Conservation (phyloP, 768 basidiomycete species). For the Tricholoma bakamatsutake region DNA sequence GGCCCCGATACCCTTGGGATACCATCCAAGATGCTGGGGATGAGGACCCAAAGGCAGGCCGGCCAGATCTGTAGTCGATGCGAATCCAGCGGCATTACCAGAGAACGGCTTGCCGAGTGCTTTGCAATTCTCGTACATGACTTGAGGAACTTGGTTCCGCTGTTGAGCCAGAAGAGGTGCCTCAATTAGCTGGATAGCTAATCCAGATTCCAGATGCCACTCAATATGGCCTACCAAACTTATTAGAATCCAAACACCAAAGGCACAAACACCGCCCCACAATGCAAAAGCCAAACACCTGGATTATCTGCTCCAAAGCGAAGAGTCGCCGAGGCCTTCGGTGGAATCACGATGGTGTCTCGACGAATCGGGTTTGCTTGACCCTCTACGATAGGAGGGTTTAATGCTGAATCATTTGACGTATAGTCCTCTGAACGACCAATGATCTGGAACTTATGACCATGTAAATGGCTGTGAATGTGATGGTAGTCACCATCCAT, state of each 20-base stretch:
- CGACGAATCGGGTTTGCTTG: constrained; percentile 88
- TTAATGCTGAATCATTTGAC: constrained; percentile 66
- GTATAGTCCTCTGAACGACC: constrained; percentile 64
- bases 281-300: constrained; percentile 84
- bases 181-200: constrained; percentile 81
- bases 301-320: constrained; percentile 89
- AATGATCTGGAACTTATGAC: constrained; percentile 82
- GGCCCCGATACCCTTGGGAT: constrained; percentile 64
- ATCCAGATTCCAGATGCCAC: constrained; percentile 81
- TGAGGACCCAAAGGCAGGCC: constrained; percentile 67
- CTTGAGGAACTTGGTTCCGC: constrained; percentile 46
- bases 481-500: not conserved
- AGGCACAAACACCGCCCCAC: constrained; percentile 31
- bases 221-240: constrained; percentile 62
- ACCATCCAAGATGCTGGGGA: constrained; percentile 70
- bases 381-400: constrained; percentile 74
- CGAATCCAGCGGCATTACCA: constrained; percentile 87
- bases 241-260: not conserved
- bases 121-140: constrained; percentile 67
- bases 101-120: constrained; percentile 48
- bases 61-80: constrained; percentile 59
- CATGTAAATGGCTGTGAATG: constrained; percentile 74
- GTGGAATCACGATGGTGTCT: constrained; percentile 79
- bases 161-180: constrained; percentile 71
- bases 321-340: constrained; percentile 61